A percentile compares a stretch with the other conserved stretches of the same genome.
Evolutionary conservation across 2,329 filamentous ascomycete species (phyloP).

Genomic region (Colletotrichum sp.): DNA sequence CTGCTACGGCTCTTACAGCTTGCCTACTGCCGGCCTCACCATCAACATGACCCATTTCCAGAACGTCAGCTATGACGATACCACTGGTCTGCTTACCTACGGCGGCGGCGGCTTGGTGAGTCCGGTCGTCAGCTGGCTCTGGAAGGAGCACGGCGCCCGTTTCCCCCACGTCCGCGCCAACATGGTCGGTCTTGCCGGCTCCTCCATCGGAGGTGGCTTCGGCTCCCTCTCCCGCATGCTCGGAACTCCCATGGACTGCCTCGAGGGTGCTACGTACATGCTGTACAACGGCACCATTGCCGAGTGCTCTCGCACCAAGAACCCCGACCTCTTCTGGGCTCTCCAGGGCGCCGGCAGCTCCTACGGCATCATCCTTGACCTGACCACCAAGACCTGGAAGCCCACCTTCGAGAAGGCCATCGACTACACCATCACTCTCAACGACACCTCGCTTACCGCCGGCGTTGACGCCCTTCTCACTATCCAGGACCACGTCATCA

Average conservation of each 20-base stretch:
- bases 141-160: constrained; percentile 17
- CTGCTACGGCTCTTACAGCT: constrained; percentile 17
- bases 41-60: constrained; percentile 20
- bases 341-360: constrained; percentile 21
- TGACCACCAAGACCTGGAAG: constrained; percentile 19
- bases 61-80: constrained; percentile 10
- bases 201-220: constrained; percentile 20
- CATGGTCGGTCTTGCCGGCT: constrained; percentile 16
- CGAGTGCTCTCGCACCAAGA: constrained; percentile 13
- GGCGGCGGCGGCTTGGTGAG: constrained; percentile 16
- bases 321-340: constrained; percentile 23
- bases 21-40: constrained; percentile 15
- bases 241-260: constrained; percentile 20
- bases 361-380: constrained; percentile 17
- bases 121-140: constrained; percentile 19
- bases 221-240: constrained; percentile 19
- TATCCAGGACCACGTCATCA: constrained; percentile 17
- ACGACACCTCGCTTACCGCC: background rate
- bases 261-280: constrained; percentile 21
- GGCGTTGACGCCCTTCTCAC: constrained; percentile 17
- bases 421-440: constrained; percentile 19
- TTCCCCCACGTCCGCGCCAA: constrained; percentile 23
- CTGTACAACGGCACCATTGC: constrained; percentile 23
- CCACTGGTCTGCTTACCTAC: constrained; percentile 14
- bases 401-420: constrained; percentile 3